Base-by-base conservation (phyloP, 2,329 filamentous ascomycete species). In the Cytospora paraplurivora region DNA sequence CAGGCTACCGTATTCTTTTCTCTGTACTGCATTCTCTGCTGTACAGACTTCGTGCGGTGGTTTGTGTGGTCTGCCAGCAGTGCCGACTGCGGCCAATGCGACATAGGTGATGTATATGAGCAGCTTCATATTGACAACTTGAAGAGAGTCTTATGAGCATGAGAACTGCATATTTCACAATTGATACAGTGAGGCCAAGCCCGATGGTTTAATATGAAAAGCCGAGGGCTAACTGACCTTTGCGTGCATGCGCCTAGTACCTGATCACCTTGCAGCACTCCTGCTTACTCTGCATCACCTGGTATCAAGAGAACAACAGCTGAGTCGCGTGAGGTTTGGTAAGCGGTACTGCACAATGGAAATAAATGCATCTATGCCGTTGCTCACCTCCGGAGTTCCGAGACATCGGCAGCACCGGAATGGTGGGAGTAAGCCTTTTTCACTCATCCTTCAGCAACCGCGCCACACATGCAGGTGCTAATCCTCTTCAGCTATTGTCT, bases 1-100 rank as follows among this genome's bases (percentile, higher is more conserved):
- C 62, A 66, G 56, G 49, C 49, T 56, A 13, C 59, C 47, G 49
- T 62, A 66, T 57, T 66, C 62, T 44, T 64, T 64, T 19, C 64
- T 56, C 47, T 58, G 56, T 27, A 64, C 49, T 5, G 62, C 64
- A 4, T 17, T 60, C 17, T 37, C 50, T 4, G 27, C 2, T 44
- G 62, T 63, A 34, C 62, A 63, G 27, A 1, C 37, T 47, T 19
- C 51, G 33, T 32, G 10, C 10, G 3, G 47, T 13, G 27, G 11
- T 1, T 13, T 19, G 21, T 34, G 33, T 21, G 3, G 13, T 41
- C 17, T 19, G 6, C 6, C 19, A n/a, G 51, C 41, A 1, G 52
- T n/a, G 32, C 19, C 15, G 59, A 41, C 38, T 27, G 33, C 32
- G 15, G 32, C n/a, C n/a, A 33, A 19, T 13, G 55, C 11, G 19